phyloP scores from a whole-genome alignment of 208 protist genomes.

The Trypanosoma boissoni region DNA sequence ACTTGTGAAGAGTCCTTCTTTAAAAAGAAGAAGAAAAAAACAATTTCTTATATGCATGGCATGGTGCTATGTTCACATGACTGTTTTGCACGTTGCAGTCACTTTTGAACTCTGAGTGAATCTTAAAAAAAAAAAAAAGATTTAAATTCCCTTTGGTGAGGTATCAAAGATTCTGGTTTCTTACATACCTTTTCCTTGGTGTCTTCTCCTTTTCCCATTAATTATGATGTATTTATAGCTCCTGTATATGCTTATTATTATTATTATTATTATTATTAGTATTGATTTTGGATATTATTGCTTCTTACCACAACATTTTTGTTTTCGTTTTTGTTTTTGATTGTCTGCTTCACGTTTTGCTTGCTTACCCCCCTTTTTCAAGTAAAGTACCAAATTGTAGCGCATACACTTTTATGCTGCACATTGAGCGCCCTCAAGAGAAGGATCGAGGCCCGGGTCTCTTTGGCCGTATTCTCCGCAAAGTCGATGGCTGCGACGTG shows the following conservation, averaged over 20 bases:
- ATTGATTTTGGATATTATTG: background rate
- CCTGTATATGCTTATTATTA: constrained; percentile 3
- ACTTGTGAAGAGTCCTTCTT: too few species aligned
- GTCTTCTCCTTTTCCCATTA: constrained; percentile 5
- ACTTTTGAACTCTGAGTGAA: too few species aligned
- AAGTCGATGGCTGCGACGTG: constrained; percentile 78
- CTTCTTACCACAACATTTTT: background rate
- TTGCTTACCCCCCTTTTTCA: too few species aligned
- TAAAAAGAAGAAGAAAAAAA: too few species aligned
- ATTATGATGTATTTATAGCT: constrained; percentile 16
- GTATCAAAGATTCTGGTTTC: too few species aligned
- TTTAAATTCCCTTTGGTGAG: too few species aligned
- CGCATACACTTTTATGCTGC: constrained; percentile 40
- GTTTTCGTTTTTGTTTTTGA: too few species aligned
- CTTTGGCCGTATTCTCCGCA: constrained; percentile 56
- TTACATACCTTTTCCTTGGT: constrained; percentile 18
- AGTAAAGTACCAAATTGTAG: background rate
- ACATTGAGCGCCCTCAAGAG: constrained; percentile 41
- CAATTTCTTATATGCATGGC: too few species aligned
- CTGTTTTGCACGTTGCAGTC: too few species aligned
- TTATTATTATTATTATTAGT: constrained; percentile 18
- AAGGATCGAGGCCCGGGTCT: constrained; percentile 54
- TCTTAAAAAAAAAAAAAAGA: too few species aligned
- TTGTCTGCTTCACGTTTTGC: too few species aligned
- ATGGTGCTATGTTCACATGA: too few species aligned